Base-by-base conservation (phyloP, 2,329 filamentous ascomycete genomes). In the Lachnellula cervina region DNA sequence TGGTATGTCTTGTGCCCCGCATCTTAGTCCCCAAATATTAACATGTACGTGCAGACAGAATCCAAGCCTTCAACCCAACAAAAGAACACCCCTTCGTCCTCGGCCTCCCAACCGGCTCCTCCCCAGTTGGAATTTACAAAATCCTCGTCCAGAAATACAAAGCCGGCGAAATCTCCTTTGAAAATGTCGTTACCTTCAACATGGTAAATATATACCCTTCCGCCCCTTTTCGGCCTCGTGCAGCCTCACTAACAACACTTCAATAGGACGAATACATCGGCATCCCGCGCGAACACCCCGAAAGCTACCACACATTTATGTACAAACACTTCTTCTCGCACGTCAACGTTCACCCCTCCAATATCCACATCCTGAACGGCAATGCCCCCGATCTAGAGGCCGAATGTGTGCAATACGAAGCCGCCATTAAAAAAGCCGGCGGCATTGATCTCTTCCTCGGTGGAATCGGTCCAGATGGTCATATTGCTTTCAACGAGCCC, bases 291-390 rank as follows among this genome's bases (percentile, higher is more conserved):
- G 88, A 92, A 65, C 89, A 95, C 70, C 85, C 89, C 13, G 86
- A 94, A 71, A 90, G 86, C 66, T 95, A 95, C 74, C 90, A 95
- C 76, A 89, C 86, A 62, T 95, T 94, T 77, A 94, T 95, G 90
- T 95, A 91, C 81, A 89, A 88, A 73, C 81, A 94, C 74, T 90
- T 95, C 78, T 95, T 95, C 78, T 89, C 87, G 44, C 89, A 83
- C 64, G 86, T 94, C 65, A 89, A 95, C 68, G 86, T 94, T 64
- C 81, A 85, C 62, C 90, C 90, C 5, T 80, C 81, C 67, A 92
- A 93, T 70, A 90, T 94, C 69, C 86, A 95, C 74, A 90, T 94
- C 66, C 81, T 93, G 40, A 83, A 93, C 68, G 89, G 89, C 66
- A 93, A 92, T 68, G 88, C 89, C 0, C 74, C 80, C 14, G 88